These are phyloP conservation scores for Daldinia bambusicola DNA, from an alignment of 495 filamentous ascomycete species.

Conservation along the genomic window DNA sequence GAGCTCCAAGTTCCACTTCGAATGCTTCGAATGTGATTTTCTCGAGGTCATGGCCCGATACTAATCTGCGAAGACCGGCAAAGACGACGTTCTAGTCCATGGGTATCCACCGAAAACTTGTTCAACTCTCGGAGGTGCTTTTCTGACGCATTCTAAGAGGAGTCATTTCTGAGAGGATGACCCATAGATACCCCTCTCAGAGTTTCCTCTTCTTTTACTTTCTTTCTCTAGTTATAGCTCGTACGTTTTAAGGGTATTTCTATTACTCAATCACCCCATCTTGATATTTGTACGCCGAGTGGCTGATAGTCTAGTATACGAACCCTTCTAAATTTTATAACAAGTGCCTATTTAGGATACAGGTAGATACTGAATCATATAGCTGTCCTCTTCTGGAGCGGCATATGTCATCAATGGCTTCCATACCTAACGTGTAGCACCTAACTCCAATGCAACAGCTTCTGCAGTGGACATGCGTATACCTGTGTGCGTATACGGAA, in stretches of 20 bases:
- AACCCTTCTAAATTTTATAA: conserved; percentile 10
- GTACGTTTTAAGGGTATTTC: conserved; percentile 2
- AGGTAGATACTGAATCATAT: neutral
- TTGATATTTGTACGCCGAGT: neutral
- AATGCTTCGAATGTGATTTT: neutral
- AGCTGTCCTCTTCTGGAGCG: neutral
- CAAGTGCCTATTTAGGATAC: no score
- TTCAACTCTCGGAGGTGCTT: conserved; percentile 29
- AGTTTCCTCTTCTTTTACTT: conserved; percentile 2
- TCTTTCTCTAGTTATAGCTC: neutral
- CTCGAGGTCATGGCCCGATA: neutral
- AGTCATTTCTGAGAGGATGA: conserved; percentile 31
- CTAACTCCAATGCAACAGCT: neutral
- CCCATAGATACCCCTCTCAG: conserved; percentile 29
- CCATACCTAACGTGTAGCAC: no score
- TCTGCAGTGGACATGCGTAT: neutral
- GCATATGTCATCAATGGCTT: conserved; percentile 17
- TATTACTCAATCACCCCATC: neutral
- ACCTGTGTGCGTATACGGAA: conserved; percentile 5
- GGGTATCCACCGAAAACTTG: conserved; percentile 40
- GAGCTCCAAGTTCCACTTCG: conserved; percentile 1
- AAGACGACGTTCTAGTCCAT: conserved; percentile 18
- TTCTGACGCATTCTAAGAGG: conserved; percentile 37
- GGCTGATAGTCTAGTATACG: neutral
- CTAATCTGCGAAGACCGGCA: conserved; percentile 8